Evolutionary conservation across 2,329 filamentous ascomycete species (phyloP).

Genomic region (Didymella glomerata): DNA sequence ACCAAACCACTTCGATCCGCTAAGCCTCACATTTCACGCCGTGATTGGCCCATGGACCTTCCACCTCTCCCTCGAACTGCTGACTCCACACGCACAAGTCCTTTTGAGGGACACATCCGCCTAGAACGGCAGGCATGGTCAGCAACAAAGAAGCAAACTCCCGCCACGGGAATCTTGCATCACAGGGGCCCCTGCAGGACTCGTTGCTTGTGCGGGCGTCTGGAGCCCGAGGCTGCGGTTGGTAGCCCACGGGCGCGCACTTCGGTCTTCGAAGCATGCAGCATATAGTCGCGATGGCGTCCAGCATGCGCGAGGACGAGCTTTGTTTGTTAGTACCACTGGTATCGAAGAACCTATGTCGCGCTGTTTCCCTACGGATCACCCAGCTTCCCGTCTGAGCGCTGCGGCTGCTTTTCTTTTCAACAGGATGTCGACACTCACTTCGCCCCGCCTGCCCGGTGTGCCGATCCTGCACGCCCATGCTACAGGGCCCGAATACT

Average conservation of each 20-base stretch:
- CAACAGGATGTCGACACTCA: conserved; percentile 22
- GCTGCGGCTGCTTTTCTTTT: conserved; percentile 21
- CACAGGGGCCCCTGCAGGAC: conserved; percentile 21
- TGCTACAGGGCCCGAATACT: conserved; percentile 43
- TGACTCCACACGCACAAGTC: conserved; percentile 15
- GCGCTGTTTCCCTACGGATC: conserved; percentile 13
- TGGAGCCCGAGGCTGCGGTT: conserved; percentile 28
- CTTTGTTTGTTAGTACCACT: conserved; percentile 3
- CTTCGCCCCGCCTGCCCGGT: conserved; percentile 34
- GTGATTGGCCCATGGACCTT: conserved; percentile 10
- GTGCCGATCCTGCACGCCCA: conserved; percentile 37
- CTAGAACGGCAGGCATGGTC: conserved; percentile 10
- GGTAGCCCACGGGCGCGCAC: conserved; percentile 7
- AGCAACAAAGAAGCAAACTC: conserved; percentile 19
- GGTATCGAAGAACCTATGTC: conserved; percentile 7
- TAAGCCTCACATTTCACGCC: conserved; percentile 11
- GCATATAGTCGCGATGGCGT: conserved; percentile 18
- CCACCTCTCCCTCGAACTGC: conserved; percentile 9
- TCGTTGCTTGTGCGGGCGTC: conserved; percentile 16
- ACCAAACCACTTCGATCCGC: conserved; percentile 16
- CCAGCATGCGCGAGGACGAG: conserved; percentile 7
- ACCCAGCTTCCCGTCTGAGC: conserved; percentile 21
- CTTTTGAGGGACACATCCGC: conserved; percentile 3
- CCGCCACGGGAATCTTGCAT: conserved; percentile 17
- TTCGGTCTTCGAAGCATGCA: conserved; percentile 19